phyloP scores from a whole-genome alignment of 2,329 filamentous ascomycete genomes.

The Sphaerulina musiva region DNA sequence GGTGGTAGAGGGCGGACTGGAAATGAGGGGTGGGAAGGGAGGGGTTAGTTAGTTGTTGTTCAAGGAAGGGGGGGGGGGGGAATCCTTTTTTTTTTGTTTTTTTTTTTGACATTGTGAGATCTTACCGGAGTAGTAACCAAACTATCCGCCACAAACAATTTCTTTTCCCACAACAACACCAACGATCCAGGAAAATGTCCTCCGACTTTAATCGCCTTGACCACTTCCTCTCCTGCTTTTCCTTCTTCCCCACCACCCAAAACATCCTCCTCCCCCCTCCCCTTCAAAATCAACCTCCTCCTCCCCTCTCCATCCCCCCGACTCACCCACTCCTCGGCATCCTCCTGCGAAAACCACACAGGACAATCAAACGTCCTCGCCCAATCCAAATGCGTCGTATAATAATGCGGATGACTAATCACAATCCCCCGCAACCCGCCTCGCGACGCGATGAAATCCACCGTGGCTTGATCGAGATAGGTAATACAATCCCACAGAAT shows the following conservation, averaged over 20 bases:
- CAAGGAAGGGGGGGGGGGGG: no score
- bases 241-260: no score
- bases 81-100: no score
- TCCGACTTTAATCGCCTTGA: constrained; percentile 59
- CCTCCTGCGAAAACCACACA: constrained; percentile 61
- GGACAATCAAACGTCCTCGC: constrained; percentile 60
- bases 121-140: constrained; percentile 61
- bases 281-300: constrained; percentile 40
- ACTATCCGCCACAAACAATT: constrained; percentile 70
- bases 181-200: constrained; percentile 75
- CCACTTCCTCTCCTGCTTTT: constrained; percentile 31
- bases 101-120: no score
- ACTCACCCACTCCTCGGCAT: constrained; percentile 57
- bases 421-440: constrained; percentile 66
- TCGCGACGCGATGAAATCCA: constrained; percentile 50
- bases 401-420: constrained; percentile 67
- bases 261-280: no score
- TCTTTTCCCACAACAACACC: constrained; percentile 55
- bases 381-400: constrained; percentile 70
- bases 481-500: constrained; percentile 75
- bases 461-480: constrained; percentile 59
- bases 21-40: no score
- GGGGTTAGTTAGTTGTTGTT: no score
- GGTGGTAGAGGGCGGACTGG: constrained; percentile 36
- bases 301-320: constrained; percentile 40